Conservation (phyloP, 2,329 filamentous ascomycete genomes). For the Xylaria sp. region DNA sequence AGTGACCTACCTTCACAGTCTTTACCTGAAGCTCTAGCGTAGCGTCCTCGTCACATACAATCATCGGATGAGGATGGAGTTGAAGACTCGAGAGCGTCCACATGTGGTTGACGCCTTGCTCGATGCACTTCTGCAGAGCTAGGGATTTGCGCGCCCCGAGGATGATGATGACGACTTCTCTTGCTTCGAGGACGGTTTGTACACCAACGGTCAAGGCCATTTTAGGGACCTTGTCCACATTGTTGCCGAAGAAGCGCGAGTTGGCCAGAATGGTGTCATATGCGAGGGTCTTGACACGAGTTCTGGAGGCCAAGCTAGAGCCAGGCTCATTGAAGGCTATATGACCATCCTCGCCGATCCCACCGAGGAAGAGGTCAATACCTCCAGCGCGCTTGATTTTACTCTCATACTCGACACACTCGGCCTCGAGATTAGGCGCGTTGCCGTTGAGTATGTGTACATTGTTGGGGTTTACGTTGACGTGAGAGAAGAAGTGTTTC, state of each 20-base stretch:
- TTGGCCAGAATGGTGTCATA: slow-evolving; percentile 89
- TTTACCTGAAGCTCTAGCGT: slow-evolving; percentile 75
- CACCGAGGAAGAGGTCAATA: slow-evolving; percentile 84
- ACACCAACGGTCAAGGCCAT: slow-evolving; percentile 87
- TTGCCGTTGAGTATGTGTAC: slow-evolving; percentile 87
- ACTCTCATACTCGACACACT: slow-evolving; percentile 80
- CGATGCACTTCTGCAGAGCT: slow-evolving; percentile 79
- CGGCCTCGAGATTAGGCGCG: slow-evolving; percentile 73
- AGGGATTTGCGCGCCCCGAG: slow-evolving; percentile 81
- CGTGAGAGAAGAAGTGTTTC: slow-evolving; percentile 86
- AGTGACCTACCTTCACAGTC: slow-evolving; percentile 64
- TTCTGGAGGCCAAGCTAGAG: slow-evolving; percentile 76
- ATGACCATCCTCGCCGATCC: slow-evolving; percentile 85
- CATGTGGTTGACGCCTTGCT: slow-evolving; percentile 86
- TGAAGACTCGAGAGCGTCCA: slow-evolving; percentile 86
- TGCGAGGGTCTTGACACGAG: slow-evolving; percentile 83
- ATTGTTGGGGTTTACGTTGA: slow-evolving; percentile 80
- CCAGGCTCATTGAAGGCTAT: slow-evolving; percentile 92
- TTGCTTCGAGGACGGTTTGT: slow-evolving; percentile 79
- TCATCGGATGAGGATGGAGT: slow-evolving; percentile 79
- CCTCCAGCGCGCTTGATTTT: slow-evolving; percentile 76
- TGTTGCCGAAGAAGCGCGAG: slow-evolving; percentile 80
- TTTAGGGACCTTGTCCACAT: slow-evolving; percentile 74
- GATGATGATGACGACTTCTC: slow-evolving; percentile 83
- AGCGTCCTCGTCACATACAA: slow-evolving; percentile 83